These are phyloP conservation scores for Acanthamoeba culbertsoni DNA, from an alignment of 208 protist species.

Conservation along the genomic window DNA sequence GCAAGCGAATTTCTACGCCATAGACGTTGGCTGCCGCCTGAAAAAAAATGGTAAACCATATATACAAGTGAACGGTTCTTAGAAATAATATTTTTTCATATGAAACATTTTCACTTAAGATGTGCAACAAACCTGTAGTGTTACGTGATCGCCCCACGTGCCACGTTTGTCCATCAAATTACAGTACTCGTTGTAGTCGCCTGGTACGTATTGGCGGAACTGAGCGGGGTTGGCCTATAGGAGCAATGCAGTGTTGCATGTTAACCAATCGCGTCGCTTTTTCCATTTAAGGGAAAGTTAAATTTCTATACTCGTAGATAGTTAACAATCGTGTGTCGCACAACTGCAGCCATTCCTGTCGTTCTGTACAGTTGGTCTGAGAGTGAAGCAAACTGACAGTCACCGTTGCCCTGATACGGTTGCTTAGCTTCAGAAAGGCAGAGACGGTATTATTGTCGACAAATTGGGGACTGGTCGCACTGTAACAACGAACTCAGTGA, in stretches of 20 bases:
- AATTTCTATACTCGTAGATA: background rate
- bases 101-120: background rate
- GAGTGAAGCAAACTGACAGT: slow-evolving; percentile 21
- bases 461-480: background rate
- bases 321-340: background rate
- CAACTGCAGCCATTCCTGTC: background rate
- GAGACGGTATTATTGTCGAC: background rate
- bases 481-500: background rate
- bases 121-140: background rate
- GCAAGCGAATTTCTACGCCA: background rate
- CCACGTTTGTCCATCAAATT: slow-evolving; percentile 24
- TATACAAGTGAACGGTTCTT: too few relatives aligned
- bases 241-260: background rate
- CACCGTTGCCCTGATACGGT: background rate
- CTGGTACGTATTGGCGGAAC: slow-evolving; percentile 9
- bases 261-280: background rate
- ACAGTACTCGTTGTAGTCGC: slow-evolving; percentile 38
- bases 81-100: background rate
- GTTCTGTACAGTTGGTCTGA: slow-evolving; percentile 9
- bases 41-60: too few relatives aligned
- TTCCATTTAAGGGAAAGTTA: background rate
- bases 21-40: slow-evolving; percentile 8
- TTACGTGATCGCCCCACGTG: slow-evolving; percentile 30
- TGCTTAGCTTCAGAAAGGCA: background rate
- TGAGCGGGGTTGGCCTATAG: background rate